A percentile compares a stretch with the other conserved stretches of the same genome.
Evolutionary conservation across 2,329 filamentous ascomycete species (phyloP).

Genomic region (Monilinia aucupariae): DNA sequence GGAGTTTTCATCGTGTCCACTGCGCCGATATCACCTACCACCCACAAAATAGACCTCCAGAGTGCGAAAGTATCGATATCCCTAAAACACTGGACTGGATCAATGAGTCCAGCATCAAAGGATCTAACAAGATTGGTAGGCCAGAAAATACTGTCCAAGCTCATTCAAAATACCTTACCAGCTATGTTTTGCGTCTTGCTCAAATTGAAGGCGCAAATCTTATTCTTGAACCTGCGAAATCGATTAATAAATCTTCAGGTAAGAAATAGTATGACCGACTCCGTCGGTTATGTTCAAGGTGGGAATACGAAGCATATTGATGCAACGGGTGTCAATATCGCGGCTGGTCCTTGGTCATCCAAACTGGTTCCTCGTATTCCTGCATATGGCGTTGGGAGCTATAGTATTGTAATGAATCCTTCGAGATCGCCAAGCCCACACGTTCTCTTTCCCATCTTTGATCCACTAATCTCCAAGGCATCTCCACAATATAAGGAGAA

Average conservation of each 20-base stretch:
- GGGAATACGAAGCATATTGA: not conserved
- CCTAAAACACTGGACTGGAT: not conserved
- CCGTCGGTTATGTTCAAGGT: not conserved
- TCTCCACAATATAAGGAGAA: not conserved
- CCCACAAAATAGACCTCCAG: not conserved
- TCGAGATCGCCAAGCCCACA: not conserved
- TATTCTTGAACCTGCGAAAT: not conserved
- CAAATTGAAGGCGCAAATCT: not conserved
- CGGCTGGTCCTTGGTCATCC: slow-evolving; percentile 6
- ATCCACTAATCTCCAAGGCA: not conserved
- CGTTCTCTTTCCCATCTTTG: not conserved
- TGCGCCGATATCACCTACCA: slow-evolving; percentile 45
- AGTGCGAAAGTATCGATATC: not conserved
- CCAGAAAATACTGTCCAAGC: not conserved
- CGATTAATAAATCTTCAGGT: not conserved
- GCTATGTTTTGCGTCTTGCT: not conserved
- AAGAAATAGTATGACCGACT: not conserved
- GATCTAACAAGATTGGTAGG: not conserved
- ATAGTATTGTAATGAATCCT: slow-evolving; percentile 5
- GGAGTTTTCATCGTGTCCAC: slow-evolving; percentile 76
- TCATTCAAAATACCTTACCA: not conserved
- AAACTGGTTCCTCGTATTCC: slow-evolving; percentile 1
- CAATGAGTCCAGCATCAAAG: not conserved
- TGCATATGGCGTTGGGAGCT: not conserved
- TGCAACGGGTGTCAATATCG: not conserved